Evolutionary conservation across 768 basidiomycete genomes (phyloP).

Genomic region (Russula lepida): DNA sequence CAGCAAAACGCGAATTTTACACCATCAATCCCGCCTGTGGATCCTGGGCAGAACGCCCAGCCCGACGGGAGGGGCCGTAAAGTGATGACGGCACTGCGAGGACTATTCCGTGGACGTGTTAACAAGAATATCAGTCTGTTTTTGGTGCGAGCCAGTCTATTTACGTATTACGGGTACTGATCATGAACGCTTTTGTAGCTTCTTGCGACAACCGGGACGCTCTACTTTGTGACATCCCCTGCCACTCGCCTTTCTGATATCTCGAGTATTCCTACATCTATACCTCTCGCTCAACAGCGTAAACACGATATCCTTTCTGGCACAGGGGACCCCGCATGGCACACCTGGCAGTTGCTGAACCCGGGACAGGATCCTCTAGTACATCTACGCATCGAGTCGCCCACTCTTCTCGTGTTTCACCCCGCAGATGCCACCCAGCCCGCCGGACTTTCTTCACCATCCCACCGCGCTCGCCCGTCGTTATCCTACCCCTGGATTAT

Average conservation of each 20-base stretch:
- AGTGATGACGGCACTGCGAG: constrained; percentile 34
- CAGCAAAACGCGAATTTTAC: constrained; percentile 56
- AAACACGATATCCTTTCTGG: constrained; percentile 15
- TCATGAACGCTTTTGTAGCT: constrained; percentile 39
- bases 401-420: constrained; percentile 63
- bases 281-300: constrained; percentile 13
- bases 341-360: constrained; percentile 73
- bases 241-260: constrained; percentile 25
- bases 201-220: constrained; percentile 62
- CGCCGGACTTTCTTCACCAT: not conserved
- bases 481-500: constrained; percentile 38
- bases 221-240: constrained; percentile 66
- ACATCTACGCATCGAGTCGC: constrained; percentile 74
- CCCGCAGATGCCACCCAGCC: constrained; percentile 29
- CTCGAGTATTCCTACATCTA: constrained; percentile 5
- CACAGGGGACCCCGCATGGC: constrained; percentile 42
- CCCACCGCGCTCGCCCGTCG: constrained; percentile 11
- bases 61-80: constrained; percentile 38
- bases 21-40: constrained; percentile 32
- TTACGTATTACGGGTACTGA: not conserved
- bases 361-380: constrained; percentile 56
- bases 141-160: constrained; percentile 39
- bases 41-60: constrained; percentile 16
- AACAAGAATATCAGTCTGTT: constrained; percentile 74
- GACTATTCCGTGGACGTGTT: constrained; percentile 55